Conservation (phyloP, 2,329 filamentous ascomycete genomes). For the Aspergillus niger region DNA sequence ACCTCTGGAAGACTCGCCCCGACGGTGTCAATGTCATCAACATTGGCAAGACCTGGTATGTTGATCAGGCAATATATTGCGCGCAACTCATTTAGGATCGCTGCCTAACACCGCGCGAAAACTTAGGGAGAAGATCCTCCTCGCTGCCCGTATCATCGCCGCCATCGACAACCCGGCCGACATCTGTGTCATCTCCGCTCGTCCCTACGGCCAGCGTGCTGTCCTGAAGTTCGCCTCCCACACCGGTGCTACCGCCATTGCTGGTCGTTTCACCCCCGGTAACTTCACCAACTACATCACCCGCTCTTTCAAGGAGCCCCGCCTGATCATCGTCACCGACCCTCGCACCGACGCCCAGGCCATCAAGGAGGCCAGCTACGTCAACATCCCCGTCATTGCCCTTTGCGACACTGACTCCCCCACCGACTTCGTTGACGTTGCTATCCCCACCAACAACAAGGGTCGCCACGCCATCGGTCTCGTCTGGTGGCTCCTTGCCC, state of each 20-base stretch:
- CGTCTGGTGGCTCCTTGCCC: constrained; percentile 99
- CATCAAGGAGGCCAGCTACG: constrained; percentile 99
- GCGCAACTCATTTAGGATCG: background rate
- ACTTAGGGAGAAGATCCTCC: constrained; percentile 96
- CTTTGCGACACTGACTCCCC: constrained; percentile 99
- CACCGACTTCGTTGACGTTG: constrained; percentile 99
- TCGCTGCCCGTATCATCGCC: constrained; percentile 97
- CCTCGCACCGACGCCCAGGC: constrained; percentile 99
- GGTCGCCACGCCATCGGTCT: constrained; percentile 98
- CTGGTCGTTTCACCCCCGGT: constrained; percentile 99
- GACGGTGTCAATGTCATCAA: constrained; percentile 99
- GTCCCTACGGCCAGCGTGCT: constrained; percentile 98
- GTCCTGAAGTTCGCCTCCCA: constrained; percentile 99
- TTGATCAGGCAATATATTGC: constrained; percentile 7
- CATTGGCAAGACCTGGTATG: constrained; percentile 99
- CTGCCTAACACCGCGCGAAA: constrained; percentile 25
- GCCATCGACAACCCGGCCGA: constrained; percentile 99
- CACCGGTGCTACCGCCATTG: constrained; percentile 97
- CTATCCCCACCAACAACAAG: constrained; percentile 99
- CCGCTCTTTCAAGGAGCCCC: constrained; percentile 99
- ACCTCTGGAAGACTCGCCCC: constrained; percentile 99
- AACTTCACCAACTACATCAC: constrained; percentile 99
- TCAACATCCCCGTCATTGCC: constrained; percentile 99
- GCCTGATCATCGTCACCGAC: constrained; percentile 98
- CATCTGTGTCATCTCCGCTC: constrained; percentile 98